phyloP scores from a whole-genome alignment of 169 alveolate species.

The Plasmodium chabaudi region DNA sequence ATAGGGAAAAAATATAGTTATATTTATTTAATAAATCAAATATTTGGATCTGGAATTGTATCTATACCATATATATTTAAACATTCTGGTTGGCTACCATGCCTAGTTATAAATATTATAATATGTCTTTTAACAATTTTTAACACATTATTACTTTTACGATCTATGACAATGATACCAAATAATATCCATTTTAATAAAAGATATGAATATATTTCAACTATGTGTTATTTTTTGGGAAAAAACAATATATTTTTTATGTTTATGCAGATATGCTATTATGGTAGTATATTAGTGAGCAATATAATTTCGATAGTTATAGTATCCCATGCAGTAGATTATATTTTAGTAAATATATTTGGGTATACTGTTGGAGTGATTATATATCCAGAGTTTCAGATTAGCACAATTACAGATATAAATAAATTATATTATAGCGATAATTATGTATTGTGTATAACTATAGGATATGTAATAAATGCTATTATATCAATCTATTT shows the following conservation, averaged over 20 bases:
- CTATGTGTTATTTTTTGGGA: slow-evolving; percentile 83
- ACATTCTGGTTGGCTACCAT: slow-evolving; percentile 82
- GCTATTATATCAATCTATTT: slow-evolving; percentile 79
- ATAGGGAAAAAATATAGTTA: slow-evolving; percentile 61
- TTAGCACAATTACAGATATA: slow-evolving; percentile 15
- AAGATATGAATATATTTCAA: slow-evolving; percentile 83
- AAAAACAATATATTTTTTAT: slow-evolving; percentile 78
- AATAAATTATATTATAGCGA: slow-evolving; percentile 36
- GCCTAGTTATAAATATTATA: slow-evolving; percentile 77
- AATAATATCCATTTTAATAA: slow-evolving; percentile 85
- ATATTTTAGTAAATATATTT: slow-evolving; percentile 76
- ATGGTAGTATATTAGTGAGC: slow-evolving; percentile 81
- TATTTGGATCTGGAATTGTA: slow-evolving; percentile 81
- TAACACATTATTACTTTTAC: slow-evolving; percentile 82
- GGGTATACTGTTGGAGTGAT: slow-evolving; percentile 83
- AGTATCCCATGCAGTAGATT: slow-evolving; percentile 82
- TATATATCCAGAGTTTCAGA: slow-evolving; percentile 70
- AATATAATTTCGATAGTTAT: slow-evolving; percentile 79
- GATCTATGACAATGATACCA: slow-evolving; percentile 86
- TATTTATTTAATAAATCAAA: slow-evolving; percentile 70
- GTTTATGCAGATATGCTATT: slow-evolving; percentile 77
- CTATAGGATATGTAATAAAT: slow-evolving; percentile 83
- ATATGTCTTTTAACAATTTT: slow-evolving; percentile 78
- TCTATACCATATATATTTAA: slow-evolving; percentile 81
- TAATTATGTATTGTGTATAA: slow-evolving; percentile 76